Evolutionary conservation across 805 yeast species (phyloP).

Genomic region (Yamadazyma ubonensis): DNA sequence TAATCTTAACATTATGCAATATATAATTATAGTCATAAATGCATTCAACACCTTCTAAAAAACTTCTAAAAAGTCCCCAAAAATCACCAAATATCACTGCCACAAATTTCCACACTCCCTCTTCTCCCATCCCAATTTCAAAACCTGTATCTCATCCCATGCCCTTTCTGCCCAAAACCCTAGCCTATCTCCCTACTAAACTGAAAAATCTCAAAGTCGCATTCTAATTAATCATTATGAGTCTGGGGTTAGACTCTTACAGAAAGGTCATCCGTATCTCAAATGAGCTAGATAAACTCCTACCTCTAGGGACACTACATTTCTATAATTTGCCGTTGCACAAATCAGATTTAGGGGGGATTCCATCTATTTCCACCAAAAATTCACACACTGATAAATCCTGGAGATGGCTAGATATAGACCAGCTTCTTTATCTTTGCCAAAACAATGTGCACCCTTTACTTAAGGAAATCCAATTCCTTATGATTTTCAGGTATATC

Average conservation of each 20-base stretch:
- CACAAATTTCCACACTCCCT: too few relatives aligned
- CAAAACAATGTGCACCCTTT: conserved; percentile 22
- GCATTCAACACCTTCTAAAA: too few relatives aligned
- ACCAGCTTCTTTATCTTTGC: conserved; percentile 24
- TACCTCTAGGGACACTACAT: conserved; percentile 51
- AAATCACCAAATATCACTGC: too few relatives aligned
- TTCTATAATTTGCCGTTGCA: conserved; percentile 43
- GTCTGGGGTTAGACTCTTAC: conserved; percentile 7
- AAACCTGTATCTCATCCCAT: too few relatives aligned
- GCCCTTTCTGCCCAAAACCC: too few relatives aligned
- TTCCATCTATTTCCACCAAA: conserved; percentile 10
- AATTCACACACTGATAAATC: conserved; percentile 19
- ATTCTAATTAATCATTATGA: conserved; percentile 1
- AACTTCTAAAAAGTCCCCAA: too few relatives aligned
- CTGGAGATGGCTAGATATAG: conserved; percentile 60
- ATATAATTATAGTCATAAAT: too few relatives aligned
- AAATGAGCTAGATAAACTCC: conserved; percentile 38
- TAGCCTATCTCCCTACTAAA: too few relatives aligned
- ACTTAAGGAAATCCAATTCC: conserved; percentile 40
- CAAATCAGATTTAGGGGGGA: conserved; percentile 32
- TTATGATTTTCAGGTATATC: conserved; percentile 40
- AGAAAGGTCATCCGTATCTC: conserved; percentile 23
- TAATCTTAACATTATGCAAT: too few relatives aligned
- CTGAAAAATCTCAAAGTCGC: too few relatives aligned
- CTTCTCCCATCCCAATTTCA: too few relatives aligned